These are phyloP conservation scores for Aquilaria agallochum DNA, from an alignment of 441 rosid species.

Conservation along the genomic window DNA sequence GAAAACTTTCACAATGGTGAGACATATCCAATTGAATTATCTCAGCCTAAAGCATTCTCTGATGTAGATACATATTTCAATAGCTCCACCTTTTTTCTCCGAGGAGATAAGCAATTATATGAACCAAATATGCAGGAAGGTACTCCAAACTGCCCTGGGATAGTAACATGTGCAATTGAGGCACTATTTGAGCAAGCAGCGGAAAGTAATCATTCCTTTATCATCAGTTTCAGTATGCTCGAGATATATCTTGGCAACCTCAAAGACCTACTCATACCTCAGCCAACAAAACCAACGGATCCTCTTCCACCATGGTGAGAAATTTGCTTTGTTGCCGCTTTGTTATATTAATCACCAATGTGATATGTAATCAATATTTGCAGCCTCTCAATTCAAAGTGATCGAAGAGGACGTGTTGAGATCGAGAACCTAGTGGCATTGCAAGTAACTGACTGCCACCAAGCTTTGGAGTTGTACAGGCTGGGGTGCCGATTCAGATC, in stretches of 20 bases:
- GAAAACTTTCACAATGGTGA: constrained; percentile 82
- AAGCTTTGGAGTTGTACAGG: constrained; percentile 69
- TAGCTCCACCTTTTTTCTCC: constrained; percentile 4
- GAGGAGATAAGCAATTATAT: constrained; percentile 5
- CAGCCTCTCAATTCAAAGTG: constrained; percentile 68
- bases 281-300: constrained; percentile 41
- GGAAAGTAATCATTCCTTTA: constrained; percentile 49
- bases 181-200: constrained; percentile 58
- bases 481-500: constrained; percentile 78
- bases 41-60: neutral
- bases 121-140: constrained; percentile 52
- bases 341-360: no score
- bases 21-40: neutral
- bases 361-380: constrained; percentile 14
- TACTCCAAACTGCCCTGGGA: constrained; percentile 50
- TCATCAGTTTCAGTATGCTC: constrained; percentile 73
- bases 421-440: constrained; percentile 65
- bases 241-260: constrained; percentile 86
- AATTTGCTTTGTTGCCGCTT: neutral
- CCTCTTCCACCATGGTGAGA: constrained; percentile 67
- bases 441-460: constrained; percentile 58
- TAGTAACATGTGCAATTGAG: constrained; percentile 57
- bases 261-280: constrained; percentile 64
- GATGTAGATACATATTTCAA: neutral
- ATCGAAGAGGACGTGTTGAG: constrained; percentile 50